A percentile compares a stretch with the other conserved stretches of the same genome.
Evolutionary conservation across 768 basidiomycete species (phyloP).

Genomic region (Cyathus striatus): DNA sequence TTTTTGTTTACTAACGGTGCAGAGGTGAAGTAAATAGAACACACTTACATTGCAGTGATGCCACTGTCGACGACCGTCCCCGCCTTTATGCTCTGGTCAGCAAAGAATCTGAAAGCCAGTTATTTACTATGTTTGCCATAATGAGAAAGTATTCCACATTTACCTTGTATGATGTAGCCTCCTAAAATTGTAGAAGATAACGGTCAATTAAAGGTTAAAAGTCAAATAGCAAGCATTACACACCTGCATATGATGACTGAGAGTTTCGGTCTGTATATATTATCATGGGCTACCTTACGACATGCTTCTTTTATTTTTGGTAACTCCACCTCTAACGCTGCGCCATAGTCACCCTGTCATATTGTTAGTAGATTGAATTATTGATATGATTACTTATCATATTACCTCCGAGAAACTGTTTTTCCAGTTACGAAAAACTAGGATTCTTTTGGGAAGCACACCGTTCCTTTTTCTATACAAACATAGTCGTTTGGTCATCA

Average conservation of each 20-base stretch:
- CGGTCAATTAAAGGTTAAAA: no score
- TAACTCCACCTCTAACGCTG: slow-evolving; percentile 55
- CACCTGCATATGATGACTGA: slow-evolving; percentile 75
- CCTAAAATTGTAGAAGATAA: slow-evolving; percentile 15
- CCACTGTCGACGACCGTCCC: slow-evolving; percentile 82
- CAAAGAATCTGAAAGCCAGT: no score
- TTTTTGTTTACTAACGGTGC: not conserved
- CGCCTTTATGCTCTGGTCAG: slow-evolving; percentile 72
- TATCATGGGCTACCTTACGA: slow-evolving; percentile 37
- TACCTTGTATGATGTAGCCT: slow-evolving; percentile 65
- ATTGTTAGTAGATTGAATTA: no score
- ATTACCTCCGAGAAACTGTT: no score
- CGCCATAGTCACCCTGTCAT: slow-evolving; percentile 73
- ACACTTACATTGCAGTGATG: slow-evolving; percentile 57
- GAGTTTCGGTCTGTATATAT: slow-evolving; percentile 51
- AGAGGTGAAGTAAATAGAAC: not conserved
- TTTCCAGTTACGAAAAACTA: slow-evolving; percentile 79
- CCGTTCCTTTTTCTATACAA: slow-evolving; percentile 51
- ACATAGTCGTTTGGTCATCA: slow-evolving; percentile 68
- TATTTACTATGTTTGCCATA: no score
- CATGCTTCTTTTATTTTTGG: slow-evolving; percentile 60
- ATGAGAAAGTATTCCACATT: not conserved
- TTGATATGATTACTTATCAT: no score
- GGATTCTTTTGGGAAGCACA: slow-evolving; percentile 58
- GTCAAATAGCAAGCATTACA: no score